These are phyloP conservation scores for Brassica incana DNA, from an alignment of 345 rosid species.

Conservation along the genomic window DNA sequence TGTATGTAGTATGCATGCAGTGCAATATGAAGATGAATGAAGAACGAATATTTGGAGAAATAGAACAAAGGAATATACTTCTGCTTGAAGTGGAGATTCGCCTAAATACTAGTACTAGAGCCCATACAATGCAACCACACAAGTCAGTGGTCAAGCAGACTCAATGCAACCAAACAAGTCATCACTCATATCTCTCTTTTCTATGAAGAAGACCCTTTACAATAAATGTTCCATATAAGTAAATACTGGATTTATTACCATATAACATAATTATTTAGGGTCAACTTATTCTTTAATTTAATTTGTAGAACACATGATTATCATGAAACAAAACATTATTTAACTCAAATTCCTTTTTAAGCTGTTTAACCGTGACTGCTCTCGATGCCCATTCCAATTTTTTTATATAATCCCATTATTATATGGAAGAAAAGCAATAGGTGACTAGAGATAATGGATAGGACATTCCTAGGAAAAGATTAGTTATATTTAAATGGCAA, in stretches of 20 bases:
- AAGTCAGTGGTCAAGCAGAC: too few species aligned
- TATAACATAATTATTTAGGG: background rate
- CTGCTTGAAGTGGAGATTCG: constrained; percentile 35
- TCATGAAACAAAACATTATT: background rate
- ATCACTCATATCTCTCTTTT: constrained; percentile 14
- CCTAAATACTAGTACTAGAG: constrained; percentile 14
- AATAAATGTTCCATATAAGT: background rate
- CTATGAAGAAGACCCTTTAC: constrained; percentile 9
- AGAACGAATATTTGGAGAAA: constrained; percentile 17
- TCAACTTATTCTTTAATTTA: background rate
- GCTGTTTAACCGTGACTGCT: constrained; percentile 1
- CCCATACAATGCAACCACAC: constrained; percentile 15
- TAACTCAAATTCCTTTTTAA: background rate
- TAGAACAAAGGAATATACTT: constrained; percentile 33
- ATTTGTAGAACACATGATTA: background rate
- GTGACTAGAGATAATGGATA: constrained; percentile 27
- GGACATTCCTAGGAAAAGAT: constrained; percentile 22
- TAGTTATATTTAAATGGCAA: constrained; percentile 33
- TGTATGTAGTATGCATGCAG: background rate
- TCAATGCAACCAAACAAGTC: background rate
- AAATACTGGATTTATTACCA: background rate
- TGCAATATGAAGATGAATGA: constrained; percentile 6
- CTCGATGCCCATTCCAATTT: background rate
- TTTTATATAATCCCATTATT: background rate
- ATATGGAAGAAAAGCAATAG: constrained; percentile 1